Percentiles rank a stretch among this genome's conserved stretches.
phyloP scores from a whole-genome alignment of 805 yeast genomes.

The Teunomyces pallodes region DNA sequence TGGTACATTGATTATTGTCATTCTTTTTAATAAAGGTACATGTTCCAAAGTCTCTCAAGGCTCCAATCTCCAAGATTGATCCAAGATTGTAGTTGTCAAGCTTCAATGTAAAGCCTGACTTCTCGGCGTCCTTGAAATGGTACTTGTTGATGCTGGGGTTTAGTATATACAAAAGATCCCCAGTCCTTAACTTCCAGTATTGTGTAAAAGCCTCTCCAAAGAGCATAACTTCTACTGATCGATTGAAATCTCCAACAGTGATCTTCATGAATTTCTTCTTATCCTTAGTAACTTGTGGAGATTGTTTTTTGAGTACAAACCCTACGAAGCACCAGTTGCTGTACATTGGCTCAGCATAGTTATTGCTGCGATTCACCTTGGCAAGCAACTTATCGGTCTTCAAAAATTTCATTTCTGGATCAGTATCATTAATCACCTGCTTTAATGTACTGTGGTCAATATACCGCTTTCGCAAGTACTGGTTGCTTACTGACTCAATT shows the following conservation, averaged over 20 bases:
- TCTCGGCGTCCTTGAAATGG: conserved; percentile 21
- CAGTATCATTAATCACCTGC: conserved; percentile 38
- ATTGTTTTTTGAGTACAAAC: conserved; percentile 56
- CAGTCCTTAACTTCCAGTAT: conserved; percentile 71
- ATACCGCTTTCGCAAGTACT: conserved; percentile 16
- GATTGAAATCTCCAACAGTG: conserved; percentile 65
- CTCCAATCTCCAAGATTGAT: conserved; percentile 71
- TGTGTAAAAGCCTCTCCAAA: conserved; percentile 66
- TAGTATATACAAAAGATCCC: conserved; percentile 69
- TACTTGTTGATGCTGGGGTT: conserved; percentile 61
- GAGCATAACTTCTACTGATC: conserved; percentile 56
- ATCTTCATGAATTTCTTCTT: conserved; percentile 55
- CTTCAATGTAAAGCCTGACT: conserved; percentile 49
- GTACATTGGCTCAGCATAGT: conserved; percentile 62
- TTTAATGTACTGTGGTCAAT: conserved; percentile 35
- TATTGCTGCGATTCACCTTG: conserved; percentile 62
- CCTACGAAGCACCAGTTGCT: conserved; percentile 84
- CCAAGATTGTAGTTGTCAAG: conserved; percentile 46
- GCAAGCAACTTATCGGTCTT: conserved; percentile 60
- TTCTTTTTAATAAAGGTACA: conserved; percentile 52
- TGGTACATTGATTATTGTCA: conserved; percentile 53
- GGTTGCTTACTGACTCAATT: conserved; percentile 18
- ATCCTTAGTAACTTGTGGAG: conserved; percentile 44
- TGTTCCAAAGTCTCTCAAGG: conserved; percentile 60
- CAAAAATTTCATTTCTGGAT: conserved; percentile 42